These are phyloP conservation scores for Puccinia horiana DNA, from an alignment of 1,284 basidiomycete genomes.

Conservation along the genomic window DNA sequence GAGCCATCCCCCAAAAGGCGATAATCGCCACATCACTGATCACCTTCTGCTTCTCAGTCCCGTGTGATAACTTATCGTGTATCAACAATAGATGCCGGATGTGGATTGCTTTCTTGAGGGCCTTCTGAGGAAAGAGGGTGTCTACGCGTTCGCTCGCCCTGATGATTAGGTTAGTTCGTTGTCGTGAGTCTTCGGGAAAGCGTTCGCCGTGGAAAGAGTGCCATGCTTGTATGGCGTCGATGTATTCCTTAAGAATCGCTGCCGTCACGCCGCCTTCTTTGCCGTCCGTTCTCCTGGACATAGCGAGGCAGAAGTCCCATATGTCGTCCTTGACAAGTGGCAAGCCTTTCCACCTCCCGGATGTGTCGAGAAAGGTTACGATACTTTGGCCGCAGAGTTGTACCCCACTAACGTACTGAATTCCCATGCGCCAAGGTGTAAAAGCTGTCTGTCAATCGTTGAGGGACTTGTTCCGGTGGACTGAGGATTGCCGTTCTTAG, in stretches of 20 bases:
- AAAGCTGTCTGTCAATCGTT: too few relatives aligned
- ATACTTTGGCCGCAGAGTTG: too few relatives aligned
- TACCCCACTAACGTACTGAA: too few relatives aligned
- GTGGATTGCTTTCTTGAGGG: neutral
- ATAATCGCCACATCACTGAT: neutral
- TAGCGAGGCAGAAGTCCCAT: too few relatives aligned
- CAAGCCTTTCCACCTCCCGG: too few relatives aligned
- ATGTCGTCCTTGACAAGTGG: too few relatives aligned
- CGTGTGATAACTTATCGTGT: neutral
- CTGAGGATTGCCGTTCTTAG: too few relatives aligned
- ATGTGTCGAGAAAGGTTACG: too few relatives aligned
- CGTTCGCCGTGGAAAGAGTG: neutral
- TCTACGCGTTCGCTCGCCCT: neutral
- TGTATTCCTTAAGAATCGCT: neutral
- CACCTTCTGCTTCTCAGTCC: neutral
- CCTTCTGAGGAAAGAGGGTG: neutral
- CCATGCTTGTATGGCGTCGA: conserved; percentile 2
- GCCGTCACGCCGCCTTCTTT: too few relatives aligned
- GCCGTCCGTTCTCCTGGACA: too few relatives aligned
- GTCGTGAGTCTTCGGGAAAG: neutral
- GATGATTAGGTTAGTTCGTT: neutral
- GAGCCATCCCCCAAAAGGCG: conserved; percentile 21
- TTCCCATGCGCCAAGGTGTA: too few relatives aligned
- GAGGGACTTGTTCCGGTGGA: too few relatives aligned
- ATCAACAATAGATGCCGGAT: neutral